These are phyloP conservation scores for Cladosporium sp. DNA, from an alignment of 2,329 filamentous ascomycete genomes.

Conservation along the genomic window DNA sequence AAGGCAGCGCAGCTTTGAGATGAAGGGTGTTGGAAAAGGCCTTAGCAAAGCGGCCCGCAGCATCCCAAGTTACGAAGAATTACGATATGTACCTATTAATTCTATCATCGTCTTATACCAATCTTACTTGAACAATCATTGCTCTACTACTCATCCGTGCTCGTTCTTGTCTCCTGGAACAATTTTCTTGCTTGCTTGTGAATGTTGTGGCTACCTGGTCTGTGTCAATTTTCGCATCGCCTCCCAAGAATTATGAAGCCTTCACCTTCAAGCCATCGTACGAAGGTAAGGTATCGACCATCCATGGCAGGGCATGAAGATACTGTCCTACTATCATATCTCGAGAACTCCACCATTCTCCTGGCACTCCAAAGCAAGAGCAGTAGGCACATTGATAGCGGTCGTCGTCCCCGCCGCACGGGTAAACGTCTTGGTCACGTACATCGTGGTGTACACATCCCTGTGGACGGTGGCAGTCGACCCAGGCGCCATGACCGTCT, in stretches of 20 bases:
- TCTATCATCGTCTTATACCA: slow-evolving; percentile 6
- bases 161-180: too few species aligned
- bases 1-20: neutral
- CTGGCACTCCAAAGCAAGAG: neutral
- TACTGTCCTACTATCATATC: neutral
- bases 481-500: slow-evolving; percentile 13
- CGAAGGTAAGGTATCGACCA: neutral
- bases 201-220: neutral
- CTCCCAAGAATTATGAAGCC: neutral
- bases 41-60: neutral
- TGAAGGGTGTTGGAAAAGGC: slow-evolving; percentile 2
- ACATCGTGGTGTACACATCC: slow-evolving; percentile 18
- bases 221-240: neutral
- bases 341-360: neutral
- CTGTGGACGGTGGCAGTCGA: slow-evolving; percentile 15
- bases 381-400: neutral
- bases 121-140: neutral
- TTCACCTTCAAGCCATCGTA: neutral
- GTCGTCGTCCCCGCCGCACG: neutral
- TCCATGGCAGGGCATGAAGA: neutral
- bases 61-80: slow-evolving; percentile 9
- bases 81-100: slow-evolving; percentile 11
- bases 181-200: neutral
- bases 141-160: too few species aligned
- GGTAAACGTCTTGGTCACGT: slow-evolving; percentile 15